phyloP scores from a whole-genome alignment of 139 green algal genomes.

The Zygnema cylindricum region DNA sequence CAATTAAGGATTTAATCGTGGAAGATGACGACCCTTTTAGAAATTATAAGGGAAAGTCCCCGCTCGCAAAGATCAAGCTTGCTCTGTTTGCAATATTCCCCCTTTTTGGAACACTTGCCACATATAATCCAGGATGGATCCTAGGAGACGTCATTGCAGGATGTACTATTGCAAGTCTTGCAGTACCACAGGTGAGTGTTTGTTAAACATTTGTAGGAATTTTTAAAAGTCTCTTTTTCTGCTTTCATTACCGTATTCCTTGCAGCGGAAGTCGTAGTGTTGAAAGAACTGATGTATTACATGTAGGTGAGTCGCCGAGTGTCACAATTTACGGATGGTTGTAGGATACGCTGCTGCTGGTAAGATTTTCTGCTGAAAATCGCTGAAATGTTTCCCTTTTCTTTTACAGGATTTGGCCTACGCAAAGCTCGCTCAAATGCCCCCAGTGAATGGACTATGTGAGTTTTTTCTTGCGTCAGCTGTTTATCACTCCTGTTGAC shows the following conservation, averaged over 20 bases:
- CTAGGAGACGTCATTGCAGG: conserved; percentile 52
- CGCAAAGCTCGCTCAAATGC: conserved; percentile 49
- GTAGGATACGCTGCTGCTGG: no score
- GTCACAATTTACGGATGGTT: no score
- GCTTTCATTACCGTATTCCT: no score
- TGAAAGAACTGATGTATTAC: no score
- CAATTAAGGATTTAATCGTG: conserved; percentile 32
- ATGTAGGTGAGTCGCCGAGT: no score
- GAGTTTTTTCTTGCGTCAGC: background rate
- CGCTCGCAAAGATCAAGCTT: conserved; percentile 10
- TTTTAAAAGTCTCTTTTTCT: no score
- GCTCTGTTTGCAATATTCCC: conserved; percentile 33
- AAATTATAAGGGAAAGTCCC: conserved; percentile 30
- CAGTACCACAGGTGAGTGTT: conserved; percentile 61
- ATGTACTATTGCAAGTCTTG: conserved; percentile 54
- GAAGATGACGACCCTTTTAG: conserved; percentile 40
- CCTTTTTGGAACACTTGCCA: conserved; percentile 21
- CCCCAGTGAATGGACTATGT: conserved; percentile 60
- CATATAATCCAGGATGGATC: conserved; percentile 37
- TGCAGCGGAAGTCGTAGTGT: no score
- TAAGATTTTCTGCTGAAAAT: no score
- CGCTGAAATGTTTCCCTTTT: no score
- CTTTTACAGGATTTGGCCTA: conserved; percentile 60
- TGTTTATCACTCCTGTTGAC: no score
- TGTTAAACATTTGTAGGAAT: no score